phyloP scores from a whole-genome alignment of 306 rosid species.

The Pyrus betulifolia region DNA sequence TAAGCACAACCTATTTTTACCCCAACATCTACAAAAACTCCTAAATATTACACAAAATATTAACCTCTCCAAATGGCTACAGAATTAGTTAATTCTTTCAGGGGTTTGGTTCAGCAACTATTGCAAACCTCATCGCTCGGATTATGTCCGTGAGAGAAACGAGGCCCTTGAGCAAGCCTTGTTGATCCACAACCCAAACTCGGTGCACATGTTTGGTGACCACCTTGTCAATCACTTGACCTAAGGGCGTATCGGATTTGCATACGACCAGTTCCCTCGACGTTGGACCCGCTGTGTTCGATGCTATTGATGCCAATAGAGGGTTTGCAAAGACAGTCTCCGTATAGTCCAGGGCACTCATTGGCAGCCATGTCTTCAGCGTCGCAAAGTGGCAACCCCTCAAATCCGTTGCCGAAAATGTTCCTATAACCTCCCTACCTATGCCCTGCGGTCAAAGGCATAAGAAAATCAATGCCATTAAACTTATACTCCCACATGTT shows the following conservation, averaged over 20 bases:
- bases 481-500: too few relatives aligned
- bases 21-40: background rate
- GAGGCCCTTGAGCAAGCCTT: slow-evolving; percentile 64
- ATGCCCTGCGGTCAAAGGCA: slow-evolving; percentile 43
- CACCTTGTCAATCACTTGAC: slow-evolving; percentile 49
- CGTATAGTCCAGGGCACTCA: slow-evolving; percentile 52
- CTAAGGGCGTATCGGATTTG: slow-evolving; percentile 32
- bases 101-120: slow-evolving; percentile 13
- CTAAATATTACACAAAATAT: background rate
- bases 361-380: slow-evolving; percentile 64
- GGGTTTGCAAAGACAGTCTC: slow-evolving; percentile 38
- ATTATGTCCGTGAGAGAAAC: slow-evolving; percentile 65
- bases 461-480: background rate
- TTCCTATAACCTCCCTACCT: slow-evolving; percentile 53
- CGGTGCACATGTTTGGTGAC: slow-evolving; percentile 65
- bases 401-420: slow-evolving; percentile 72
- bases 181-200: slow-evolving; percentile 69
- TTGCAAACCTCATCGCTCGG: slow-evolving; percentile 47
- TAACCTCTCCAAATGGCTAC: background rate
- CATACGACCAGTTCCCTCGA: slow-evolving; percentile 59
- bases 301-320: slow-evolving; percentile 9
- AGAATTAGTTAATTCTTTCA: background rate
- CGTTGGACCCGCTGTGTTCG: background rate
- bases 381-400: slow-evolving; percentile 57
- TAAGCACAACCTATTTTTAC: background rate